Base-by-base conservation (phyloP, 2,329 filamentous ascomycete species). In the Chalaropsis ovoidea region DNA sequence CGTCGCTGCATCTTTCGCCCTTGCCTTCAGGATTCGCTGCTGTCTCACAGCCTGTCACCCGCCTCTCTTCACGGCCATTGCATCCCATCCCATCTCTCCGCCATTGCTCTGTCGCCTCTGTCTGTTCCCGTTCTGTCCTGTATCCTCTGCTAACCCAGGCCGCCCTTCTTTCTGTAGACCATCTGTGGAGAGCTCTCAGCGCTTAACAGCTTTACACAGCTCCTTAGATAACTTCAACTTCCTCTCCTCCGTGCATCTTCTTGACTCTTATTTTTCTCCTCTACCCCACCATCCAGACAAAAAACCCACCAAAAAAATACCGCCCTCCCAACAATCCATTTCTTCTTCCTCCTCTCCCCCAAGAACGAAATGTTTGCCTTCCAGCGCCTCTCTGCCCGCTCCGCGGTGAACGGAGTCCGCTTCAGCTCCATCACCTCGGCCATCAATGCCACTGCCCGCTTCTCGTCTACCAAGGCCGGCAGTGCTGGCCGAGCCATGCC, bases 401-500 rank as follows among this genome's bases (percentile, higher is more conserved):
- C 54, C 35, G 65, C 61, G 61, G 41, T 64, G 65, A 72, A 75
- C 70, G 76, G 75, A 73, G 74, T 75, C 69, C 75, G 75, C 69
- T 69, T 76, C 66, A 70, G 70, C 54, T 19, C 54, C 15, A 3
- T 58, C n/a, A 31, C 39, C 69, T 70, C 70, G 68, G 71, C 72
- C 74, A 76, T 74, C 70, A 75, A 71, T 70, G 72, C 73, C 71
- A 60, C 63, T 47, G 52, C 27, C 58, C 66, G 66, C 31, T 67
- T 67, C 63, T 60, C 47, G 17, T 77, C 74, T 72, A 76, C 71
- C 69, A 74, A 73, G 71, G 81, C 85, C 71, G 84, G 83, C 71
- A 90, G 85, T 77, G 85, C 83, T 73, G 84, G 86, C 72, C 84
- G 89, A 72, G 80, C 82, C 71, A 86, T 88, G 79, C 67, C 68